Conservation (phyloP, 2,329 filamentous ascomycete genomes). For the Penicillium sp. region DNA sequence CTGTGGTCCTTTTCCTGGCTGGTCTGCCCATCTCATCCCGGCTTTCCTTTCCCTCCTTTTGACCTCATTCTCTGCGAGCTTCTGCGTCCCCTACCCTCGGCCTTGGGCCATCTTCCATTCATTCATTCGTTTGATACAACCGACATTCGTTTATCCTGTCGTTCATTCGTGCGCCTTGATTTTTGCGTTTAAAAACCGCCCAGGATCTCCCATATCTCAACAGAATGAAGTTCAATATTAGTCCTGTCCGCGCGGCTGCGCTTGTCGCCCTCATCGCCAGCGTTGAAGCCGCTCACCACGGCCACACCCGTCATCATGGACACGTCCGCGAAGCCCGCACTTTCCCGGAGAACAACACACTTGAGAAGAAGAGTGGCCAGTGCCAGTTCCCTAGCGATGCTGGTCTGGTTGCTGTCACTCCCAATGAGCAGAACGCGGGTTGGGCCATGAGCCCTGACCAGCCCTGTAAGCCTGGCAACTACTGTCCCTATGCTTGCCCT, state of each 20-base stretch:
- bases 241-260: conserved; percentile 38
- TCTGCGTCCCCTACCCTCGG: conserved; percentile 27
- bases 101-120: conserved; percentile 30
- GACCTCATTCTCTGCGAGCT: conserved; percentile 31
- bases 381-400: conserved; percentile 70
- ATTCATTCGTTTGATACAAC: conserved; percentile 24
- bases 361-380: conserved; percentile 59
- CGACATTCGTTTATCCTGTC: conserved; percentile 9
- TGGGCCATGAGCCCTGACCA: conserved; percentile 82
- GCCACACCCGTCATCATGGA: conserved; percentile 36
- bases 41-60: conserved; percentile 22
- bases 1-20: conserved; percentile 23
- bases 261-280: conserved; percentile 44
- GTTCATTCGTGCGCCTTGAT: conserved; percentile 19
- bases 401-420: conserved; percentile 70
- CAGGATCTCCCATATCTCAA: background rate
- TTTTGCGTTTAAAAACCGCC: background rate
- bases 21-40: conserved; percentile 11
- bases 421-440: conserved; percentile 66
- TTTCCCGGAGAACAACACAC: conserved; percentile 29
- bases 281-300: conserved; percentile 41
- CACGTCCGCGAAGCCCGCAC: conserved; percentile 31
- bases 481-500: conserved; percentile 78
- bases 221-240: conserved; percentile 42
- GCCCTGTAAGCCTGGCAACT: conserved; percentile 66